A percentile compares a stretch with the other conserved stretches of the same genome.
Conservation (phyloP, 768 basidiomycete genomes). For the Boletus sp. region DNA sequence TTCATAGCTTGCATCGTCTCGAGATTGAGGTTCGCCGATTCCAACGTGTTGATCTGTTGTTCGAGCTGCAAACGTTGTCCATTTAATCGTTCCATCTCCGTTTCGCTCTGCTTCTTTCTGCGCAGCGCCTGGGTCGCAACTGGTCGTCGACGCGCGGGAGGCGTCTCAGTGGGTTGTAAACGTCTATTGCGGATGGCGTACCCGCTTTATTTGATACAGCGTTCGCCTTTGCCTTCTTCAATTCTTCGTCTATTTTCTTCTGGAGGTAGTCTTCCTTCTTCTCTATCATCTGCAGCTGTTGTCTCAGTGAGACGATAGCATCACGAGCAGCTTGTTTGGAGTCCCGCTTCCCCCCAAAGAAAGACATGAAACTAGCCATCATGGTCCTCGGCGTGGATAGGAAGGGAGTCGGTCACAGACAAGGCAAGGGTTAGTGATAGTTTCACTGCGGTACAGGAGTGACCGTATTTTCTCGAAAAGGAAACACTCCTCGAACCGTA, state of each 20-base stretch:
- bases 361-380: slow-evolving; percentile 82
- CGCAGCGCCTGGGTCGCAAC: slow-evolving; percentile 87
- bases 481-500: slow-evolving; percentile 17
- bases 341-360: slow-evolving; percentile 81
- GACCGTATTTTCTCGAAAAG: slow-evolving; percentile 24
- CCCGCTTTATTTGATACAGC: slow-evolving; percentile 91
- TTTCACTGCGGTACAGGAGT: slow-evolving; percentile 13
- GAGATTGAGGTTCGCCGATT: slow-evolving; percentile 95
- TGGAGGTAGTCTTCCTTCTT: slow-evolving; percentile 98
- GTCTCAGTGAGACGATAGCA: slow-evolving; percentile 88
- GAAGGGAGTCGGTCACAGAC: neutral
- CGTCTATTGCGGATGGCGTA: slow-evolving; percentile 39
- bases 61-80: slow-evolving; percentile 90
- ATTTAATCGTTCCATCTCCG: slow-evolving; percentile 79
- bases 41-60: slow-evolving; percentile 94
- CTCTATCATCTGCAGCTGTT: slow-evolving; percentile 95
- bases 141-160: slow-evolving; percentile 31
- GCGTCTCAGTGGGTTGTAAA: slow-evolving; percentile 5
- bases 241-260: slow-evolving; percentile 95
- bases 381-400: slow-evolving; percentile 32
- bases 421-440: slow-evolving; percentile 1
- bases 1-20: slow-evolving; percentile 98
- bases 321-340: slow-evolving; percentile 84
- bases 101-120: slow-evolving; percentile 88
- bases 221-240: slow-evolving; percentile 87